A percentile compares a stretch with the other conserved stretches of the same genome.
Evolutionary conservation across 805 yeast genomes (phyloP).

Genomic region (Tetrapisispora iriomotensis): DNA sequence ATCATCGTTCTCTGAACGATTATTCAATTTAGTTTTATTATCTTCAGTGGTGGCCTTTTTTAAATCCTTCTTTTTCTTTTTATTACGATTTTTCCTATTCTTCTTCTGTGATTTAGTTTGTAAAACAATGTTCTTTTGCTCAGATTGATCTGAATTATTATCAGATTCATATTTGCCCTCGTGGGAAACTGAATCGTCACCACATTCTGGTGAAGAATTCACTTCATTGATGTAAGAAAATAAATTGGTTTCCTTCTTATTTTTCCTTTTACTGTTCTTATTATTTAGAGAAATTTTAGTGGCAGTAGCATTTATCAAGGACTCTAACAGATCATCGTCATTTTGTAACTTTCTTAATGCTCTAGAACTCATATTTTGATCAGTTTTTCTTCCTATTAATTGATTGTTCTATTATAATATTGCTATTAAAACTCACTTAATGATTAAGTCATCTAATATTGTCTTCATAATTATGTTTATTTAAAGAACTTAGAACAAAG

Average conservation of each 20-base stretch:
- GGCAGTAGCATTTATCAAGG: constrained; percentile 10
- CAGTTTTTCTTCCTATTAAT: no score
- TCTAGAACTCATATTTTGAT: constrained; percentile 29
- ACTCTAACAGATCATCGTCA: constrained; percentile 21
- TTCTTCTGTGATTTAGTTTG: constrained; percentile 19
- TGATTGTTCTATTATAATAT: no score
- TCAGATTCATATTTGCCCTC: constrained; percentile 6
- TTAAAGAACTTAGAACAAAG: no score
- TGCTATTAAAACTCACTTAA: no score
- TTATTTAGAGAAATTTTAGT: neutral
- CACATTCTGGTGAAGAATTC: no score
- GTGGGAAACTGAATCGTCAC: constrained; percentile 9
- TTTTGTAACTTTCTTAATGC: constrained; percentile 29
- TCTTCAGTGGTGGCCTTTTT: constrained; percentile 7
- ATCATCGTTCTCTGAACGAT: constrained; percentile 11
- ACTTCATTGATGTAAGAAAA: constrained; percentile 26
- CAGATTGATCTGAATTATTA: constrained; percentile 2
- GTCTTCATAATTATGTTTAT: no score
- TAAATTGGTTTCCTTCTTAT: constrained; percentile 7
- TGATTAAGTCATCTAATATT: no score
- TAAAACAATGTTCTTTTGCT: constrained; percentile 6
- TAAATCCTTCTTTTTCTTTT: constrained; percentile 6
- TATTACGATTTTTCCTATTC: constrained; percentile 19
- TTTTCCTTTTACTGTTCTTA: neutral
- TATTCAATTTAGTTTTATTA: neutral